Conservation (phyloP, 176 grass and related monocot genomes). For the Ensete glaucum region DNA sequence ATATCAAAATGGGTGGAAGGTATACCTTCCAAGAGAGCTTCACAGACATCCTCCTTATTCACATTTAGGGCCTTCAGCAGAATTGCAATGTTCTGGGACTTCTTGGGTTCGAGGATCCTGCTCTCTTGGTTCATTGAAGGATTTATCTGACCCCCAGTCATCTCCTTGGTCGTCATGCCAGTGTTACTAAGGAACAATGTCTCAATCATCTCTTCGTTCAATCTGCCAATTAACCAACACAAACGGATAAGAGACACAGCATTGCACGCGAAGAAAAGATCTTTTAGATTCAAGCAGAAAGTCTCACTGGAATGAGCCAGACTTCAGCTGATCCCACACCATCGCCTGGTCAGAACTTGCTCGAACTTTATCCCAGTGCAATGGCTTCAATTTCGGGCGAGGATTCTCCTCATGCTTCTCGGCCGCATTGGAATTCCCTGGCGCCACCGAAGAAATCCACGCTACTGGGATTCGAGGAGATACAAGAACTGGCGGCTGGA, state of each 20-base stretch:
- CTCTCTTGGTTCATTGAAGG: constrained; percentile 30
- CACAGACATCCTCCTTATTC: constrained; percentile 48
- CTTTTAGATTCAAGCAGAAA: background rate
- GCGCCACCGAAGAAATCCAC: constrained; percentile 8
- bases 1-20: background rate
- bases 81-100: constrained; percentile 51
- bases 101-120: constrained; percentile 35
- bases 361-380: constrained; percentile 42
- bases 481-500: constrained; percentile 33
- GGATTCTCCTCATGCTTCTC: constrained; percentile 5
- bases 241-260: background rate
- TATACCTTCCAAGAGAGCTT: constrained; percentile 64
- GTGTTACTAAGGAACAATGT: constrained; percentile 25
- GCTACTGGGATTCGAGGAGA: constrained; percentile 16
- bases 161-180: background rate
- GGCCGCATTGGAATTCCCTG: background rate
- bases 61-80: constrained; percentile 44
- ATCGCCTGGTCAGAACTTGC: constrained; percentile 5
- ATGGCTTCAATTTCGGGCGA: constrained; percentile 34
- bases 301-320: constrained; percentile 51
- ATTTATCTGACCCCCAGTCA: background rate
- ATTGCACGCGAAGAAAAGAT: background rate
- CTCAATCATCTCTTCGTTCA: constrained; percentile 71
- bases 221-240: constrained; percentile 15
- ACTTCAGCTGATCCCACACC: constrained; percentile 43